phyloP scores from a whole-genome alignment of 2,329 filamentous ascomycete species.

The Podosphaera fusca region DNA sequence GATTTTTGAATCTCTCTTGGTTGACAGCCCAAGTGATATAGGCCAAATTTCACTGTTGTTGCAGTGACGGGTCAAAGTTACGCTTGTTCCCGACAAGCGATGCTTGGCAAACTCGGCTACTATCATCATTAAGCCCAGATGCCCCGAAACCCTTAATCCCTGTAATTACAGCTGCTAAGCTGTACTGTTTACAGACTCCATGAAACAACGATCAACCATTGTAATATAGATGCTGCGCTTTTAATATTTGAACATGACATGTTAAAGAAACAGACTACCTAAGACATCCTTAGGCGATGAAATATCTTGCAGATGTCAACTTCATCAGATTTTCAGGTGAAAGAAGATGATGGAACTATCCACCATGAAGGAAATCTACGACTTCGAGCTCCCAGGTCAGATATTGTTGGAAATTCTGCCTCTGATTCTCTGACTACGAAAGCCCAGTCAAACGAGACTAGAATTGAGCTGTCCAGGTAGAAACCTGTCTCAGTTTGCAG shows the following conservation, averaged over 20 bases:
- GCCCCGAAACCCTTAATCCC: too few relatives aligned
- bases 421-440: constrained; percentile 4
- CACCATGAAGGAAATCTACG: constrained; percentile 15
- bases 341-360: constrained; percentile 7
- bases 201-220: too few relatives aligned
- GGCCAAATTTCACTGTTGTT: neutral
- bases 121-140: neutral
- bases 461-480: constrained; percentile 14
- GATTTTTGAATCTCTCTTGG: neutral
- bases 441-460: constrained; percentile 6
- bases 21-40: neutral
- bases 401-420: constrained; percentile 10
- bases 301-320: constrained; percentile 11
- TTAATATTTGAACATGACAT: too few relatives aligned
- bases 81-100: neutral
- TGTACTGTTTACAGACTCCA: too few relatives aligned
- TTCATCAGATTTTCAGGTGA: constrained; percentile 10
- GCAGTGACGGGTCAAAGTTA: neutral
- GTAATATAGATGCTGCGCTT: too few relatives aligned
- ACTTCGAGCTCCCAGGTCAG: constrained; percentile 11
- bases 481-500: neutral
- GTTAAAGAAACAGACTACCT: too few relatives aligned
- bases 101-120: neutral
- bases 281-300: neutral
- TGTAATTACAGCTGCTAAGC: too few relatives aligned